Percentiles rank a stretch among this genome's conserved stretches.
These are phyloP conservation scores for Ceratobasidium sp. DNA, from an alignment of 1,284 basidiomycete genomes.

Conservation along the genomic window DNA sequence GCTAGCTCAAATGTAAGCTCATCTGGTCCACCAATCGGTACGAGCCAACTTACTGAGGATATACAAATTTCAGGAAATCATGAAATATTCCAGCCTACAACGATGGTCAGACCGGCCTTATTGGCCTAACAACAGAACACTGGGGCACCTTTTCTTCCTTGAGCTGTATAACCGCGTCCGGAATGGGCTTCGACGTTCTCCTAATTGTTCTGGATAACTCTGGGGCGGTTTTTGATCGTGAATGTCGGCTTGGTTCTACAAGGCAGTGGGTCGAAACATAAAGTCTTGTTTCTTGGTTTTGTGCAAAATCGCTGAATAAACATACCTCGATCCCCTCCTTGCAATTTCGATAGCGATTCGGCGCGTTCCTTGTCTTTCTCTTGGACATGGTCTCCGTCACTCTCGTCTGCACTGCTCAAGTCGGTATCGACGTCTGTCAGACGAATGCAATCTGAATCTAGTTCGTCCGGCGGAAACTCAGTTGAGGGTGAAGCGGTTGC, in stretches of 20 bases:
- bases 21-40: background rate
- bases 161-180: constrained; percentile 80
- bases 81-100: constrained; percentile 77
- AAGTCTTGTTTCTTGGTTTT: too few species aligned
- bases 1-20: constrained; percentile 51
- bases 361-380: constrained; percentile 41
- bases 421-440: constrained; percentile 35
- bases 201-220: constrained; percentile 32
- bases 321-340: constrained; percentile 34
- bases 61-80: constrained; percentile 85
- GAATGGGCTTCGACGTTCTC: constrained; percentile 44
- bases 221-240: constrained; percentile 32
- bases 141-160: constrained; percentile 75
- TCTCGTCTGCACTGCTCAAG: constrained; percentile 33
- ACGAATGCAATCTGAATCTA: constrained; percentile 64
- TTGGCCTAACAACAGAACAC: background rate
- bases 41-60: constrained; percentile 59
- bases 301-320: background rate
- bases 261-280: too few species aligned
- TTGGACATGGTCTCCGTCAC: constrained; percentile 27
- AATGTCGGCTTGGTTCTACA: background rate
- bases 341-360: constrained; percentile 42
- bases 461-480: constrained; percentile 50
- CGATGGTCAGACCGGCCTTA: background rate
- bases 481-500: constrained; percentile 3